These are phyloP conservation scores for Pulveroboletus sp. DNA, from an alignment of 768 basidiomycete genomes.

Conservation along the genomic window DNA sequence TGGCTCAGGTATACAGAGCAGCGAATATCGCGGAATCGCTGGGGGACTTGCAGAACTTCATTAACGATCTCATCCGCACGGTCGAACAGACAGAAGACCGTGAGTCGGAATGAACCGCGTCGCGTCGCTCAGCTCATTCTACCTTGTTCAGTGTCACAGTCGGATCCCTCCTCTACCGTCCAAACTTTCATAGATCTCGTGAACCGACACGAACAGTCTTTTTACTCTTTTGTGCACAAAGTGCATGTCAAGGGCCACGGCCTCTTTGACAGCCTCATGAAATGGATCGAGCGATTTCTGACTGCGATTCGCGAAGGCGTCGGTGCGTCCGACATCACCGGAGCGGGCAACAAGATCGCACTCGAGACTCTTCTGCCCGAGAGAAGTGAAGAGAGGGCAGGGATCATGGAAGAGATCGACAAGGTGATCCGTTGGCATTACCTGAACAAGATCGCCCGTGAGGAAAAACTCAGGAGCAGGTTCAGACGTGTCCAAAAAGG, in stretches of 20 bases:
- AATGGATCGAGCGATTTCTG: constrained; percentile 95
- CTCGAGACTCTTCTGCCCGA: constrained; percentile 91
- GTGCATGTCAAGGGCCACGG: constrained; percentile 96
- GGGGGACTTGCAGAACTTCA: constrained; percentile 85
- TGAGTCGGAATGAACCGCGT: constrained; percentile 38
- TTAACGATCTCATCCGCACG: constrained; percentile 92
- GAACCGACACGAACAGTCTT: constrained; percentile 89
- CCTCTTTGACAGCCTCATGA: constrained; percentile 91
- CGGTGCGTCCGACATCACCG: constrained; percentile 36
- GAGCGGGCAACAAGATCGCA: constrained; percentile 42
- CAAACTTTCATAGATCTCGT: constrained; percentile 92
- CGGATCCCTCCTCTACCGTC: constrained; percentile 81
- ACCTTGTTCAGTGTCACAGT: constrained; percentile 59
- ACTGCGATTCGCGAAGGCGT: constrained; percentile 87
- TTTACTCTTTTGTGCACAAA: constrained; percentile 97
- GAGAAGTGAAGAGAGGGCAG: constrained; percentile 66
- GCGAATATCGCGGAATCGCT: constrained; percentile 96
- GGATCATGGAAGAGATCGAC: constrained; percentile 83
- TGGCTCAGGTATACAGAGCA: constrained; percentile 96
- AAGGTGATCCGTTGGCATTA: constrained; percentile 90
- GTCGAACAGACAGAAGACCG: constrained; percentile 89
- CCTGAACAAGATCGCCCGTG: constrained; percentile 87
- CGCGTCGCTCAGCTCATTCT: neutral
- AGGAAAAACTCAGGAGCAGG: constrained; percentile 83
- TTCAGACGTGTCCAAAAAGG: constrained; percentile 60